Evolutionary conservation across 805 yeast genomes (phyloP).

Genomic region (Wickerhamiella shivajii): DNA sequence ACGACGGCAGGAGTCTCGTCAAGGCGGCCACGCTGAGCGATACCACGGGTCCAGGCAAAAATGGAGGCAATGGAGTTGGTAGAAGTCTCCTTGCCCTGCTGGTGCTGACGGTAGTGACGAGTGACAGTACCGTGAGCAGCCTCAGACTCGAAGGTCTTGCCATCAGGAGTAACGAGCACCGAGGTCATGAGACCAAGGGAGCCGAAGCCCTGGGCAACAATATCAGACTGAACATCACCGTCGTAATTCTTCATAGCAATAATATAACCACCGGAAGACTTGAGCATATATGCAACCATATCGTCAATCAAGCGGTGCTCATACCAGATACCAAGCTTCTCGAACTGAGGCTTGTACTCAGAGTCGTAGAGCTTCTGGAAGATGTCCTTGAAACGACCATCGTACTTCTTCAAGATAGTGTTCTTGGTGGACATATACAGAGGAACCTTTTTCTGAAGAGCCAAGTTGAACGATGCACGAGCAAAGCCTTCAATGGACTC

Average conservation of each 20-base stretch:
- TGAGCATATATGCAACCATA: conserved; percentile 98
- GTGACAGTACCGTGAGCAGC: conserved; percentile 99
- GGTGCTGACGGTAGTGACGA: conserved; percentile 90
- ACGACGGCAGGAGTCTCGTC: conserved; percentile 79
- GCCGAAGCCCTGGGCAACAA: conserved; percentile 97
- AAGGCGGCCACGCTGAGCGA: conserved; percentile 80
- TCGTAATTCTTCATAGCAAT: conserved; percentile 96
- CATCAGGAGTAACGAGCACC: conserved; percentile 92
- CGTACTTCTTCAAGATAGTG: conserved; percentile 86
- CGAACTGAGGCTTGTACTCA: conserved; percentile 58
- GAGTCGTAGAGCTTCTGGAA: conserved; percentile 67
- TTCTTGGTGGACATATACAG: conserved; percentile 84
- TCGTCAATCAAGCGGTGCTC: conserved; percentile 95
- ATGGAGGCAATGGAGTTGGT: conserved; percentile 96
- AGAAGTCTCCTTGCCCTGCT: conserved; percentile 92
- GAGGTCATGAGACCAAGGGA: conserved; percentile 96
- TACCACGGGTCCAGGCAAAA: conserved; percentile 93
- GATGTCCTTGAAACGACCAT: conserved; percentile 89
- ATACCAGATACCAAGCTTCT: conserved; percentile 75
- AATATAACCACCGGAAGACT: conserved; percentile 86
- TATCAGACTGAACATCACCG: conserved; percentile 94
- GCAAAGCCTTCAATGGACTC: conserved; percentile 86
- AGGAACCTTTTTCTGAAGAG: conserved; percentile 62
- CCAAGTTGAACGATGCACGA: conserved; percentile 79
- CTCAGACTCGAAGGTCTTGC: conserved; percentile 87